phyloP scores from a whole-genome alignment of 305 asterid species.

The Petunia hybrid region DNA sequence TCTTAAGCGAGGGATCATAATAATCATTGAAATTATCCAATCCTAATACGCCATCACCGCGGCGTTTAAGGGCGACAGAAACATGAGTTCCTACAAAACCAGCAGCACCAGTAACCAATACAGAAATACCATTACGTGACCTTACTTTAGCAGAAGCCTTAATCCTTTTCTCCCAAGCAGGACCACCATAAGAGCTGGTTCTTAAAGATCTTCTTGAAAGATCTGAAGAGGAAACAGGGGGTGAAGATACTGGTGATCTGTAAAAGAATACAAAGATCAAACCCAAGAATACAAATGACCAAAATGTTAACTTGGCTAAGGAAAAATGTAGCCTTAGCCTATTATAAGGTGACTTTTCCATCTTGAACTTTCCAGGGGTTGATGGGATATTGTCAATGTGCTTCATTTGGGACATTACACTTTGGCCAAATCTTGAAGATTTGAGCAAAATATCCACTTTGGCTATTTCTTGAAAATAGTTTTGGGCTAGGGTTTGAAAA shows the following conservation, averaged over 20 bases:
- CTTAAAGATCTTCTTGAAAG: conserved; percentile 82
- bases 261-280: conserved; percentile 75
- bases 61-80: conserved; percentile 88
- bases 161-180: conserved; percentile 69
- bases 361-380: conserved; percentile 80
- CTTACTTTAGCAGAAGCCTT: conserved; percentile 78
- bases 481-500: conserved; percentile 42
- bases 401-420: conserved; percentile 58
- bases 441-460: conserved; percentile 36
- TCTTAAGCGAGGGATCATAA: conserved; percentile 79
- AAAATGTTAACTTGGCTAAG: conserved; percentile 79
- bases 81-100: conserved; percentile 96
- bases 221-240: conserved; percentile 56
- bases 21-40: conserved; percentile 83
- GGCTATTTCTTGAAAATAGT: conserved; percentile 32
- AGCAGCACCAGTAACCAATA: conserved; percentile 91
- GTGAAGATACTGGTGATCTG: conserved; percentile 72
- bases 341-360: conserved; percentile 71
- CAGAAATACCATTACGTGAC: conserved; percentile 87
- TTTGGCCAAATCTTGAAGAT: conserved; percentile 36
- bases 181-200: conserved; percentile 64
- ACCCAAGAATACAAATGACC: conserved; percentile 79
- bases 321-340: conserved; percentile 79
- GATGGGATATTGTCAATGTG: conserved; percentile 74
- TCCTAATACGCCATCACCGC: conserved; percentile 91